Conservation (phyloP, 306 rosid genomes). For the Cucumis melo region DNA sequence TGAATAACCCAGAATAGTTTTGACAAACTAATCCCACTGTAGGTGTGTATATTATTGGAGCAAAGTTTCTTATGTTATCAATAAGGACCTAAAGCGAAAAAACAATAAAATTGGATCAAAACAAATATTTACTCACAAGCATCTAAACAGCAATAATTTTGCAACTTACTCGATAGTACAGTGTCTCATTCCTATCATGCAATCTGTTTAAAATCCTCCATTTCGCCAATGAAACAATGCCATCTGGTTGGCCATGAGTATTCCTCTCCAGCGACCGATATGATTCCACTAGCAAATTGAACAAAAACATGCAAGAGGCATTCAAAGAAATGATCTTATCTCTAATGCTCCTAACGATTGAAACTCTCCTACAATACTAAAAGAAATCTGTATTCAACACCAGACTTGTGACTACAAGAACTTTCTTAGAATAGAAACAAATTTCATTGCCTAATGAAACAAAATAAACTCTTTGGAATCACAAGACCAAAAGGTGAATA, state of each 20-base stretch:
- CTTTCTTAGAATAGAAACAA: too few relatives aligned
- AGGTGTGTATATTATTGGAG: constrained; percentile 94
- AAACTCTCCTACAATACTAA: not conserved
- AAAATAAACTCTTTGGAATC: too few relatives aligned
- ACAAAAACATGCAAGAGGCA: not conserved
- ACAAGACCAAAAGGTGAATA: too few relatives aligned
- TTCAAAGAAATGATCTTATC: not conserved
- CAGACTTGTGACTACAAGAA: not conserved
- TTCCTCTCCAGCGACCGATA: constrained; percentile 89
- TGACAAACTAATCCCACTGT: constrained; percentile 96
- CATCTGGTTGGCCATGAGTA: constrained; percentile 58
- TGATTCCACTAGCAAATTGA: constrained; percentile 60
- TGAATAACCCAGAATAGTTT: constrained; percentile 86
- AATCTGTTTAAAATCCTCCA: constrained; percentile 97
- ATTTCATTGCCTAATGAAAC: too few relatives aligned
- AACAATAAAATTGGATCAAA: constrained; percentile 5
- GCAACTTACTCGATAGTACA: constrained; percentile 81
- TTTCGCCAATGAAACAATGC: constrained; percentile 66
- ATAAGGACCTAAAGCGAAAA: constrained; percentile 62
- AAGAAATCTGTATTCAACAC: not conserved
- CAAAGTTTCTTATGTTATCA: constrained; percentile 84
- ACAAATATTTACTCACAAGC: constrained; percentile 2
- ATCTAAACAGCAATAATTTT: constrained; percentile 4
- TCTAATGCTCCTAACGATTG: not conserved
- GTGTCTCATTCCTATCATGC: constrained; percentile 94